Evolutionary conservation across 495 filamentous ascomycete species (phyloP), one percentile per base, ranked within the genome.

Genomic region (Penicillium pulvis): DNA sequence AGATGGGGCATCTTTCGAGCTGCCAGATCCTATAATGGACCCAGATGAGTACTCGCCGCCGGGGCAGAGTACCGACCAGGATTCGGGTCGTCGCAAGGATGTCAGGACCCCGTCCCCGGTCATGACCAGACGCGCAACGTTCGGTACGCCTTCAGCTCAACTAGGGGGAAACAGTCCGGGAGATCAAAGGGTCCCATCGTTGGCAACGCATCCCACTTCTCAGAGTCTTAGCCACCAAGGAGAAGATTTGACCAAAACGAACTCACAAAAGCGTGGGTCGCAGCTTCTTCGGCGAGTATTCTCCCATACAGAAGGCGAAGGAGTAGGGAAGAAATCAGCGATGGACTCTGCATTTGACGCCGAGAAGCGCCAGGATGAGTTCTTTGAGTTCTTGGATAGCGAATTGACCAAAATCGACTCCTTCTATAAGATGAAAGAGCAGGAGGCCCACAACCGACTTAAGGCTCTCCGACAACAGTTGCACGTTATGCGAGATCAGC

Each of bases 371-470:
- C 84, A 92, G 65, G 82, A 82, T 44, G 90, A 94, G 49, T 97
- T 96, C 66, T 90, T 91, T 62, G 71, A 67, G 1, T 96, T 90
- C 64, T 73, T 97, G 44, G 90, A 96, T 64, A 72, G 68, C 20
- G 88, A 97, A 68, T 73, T 97, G n/a, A 72, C 83, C 39, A 97
- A 96, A 71, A 89, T 96, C 41, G 91, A 96, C 63, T 70, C 79
- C 0, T 97, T 96, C 69, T 96, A 97, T 75, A 84, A 82, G 60
- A 73, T 77, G 66, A 96, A 93, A 64, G 92, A 96, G 67, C 79
- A 87, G 19, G 90, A 95, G 66, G 90, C 92, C 4, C 83, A 83
- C 3, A 75, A 86, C 39, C 83, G 92, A 11, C 73, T 96, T n/a
- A 68, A 75, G 7, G 72, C 86, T 14, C 80, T 97, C 28, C 82